phyloP scores from a whole-genome alignment of 495 filamentous ascomycete genomes.

The Trichoderma asperelloides region DNA sequence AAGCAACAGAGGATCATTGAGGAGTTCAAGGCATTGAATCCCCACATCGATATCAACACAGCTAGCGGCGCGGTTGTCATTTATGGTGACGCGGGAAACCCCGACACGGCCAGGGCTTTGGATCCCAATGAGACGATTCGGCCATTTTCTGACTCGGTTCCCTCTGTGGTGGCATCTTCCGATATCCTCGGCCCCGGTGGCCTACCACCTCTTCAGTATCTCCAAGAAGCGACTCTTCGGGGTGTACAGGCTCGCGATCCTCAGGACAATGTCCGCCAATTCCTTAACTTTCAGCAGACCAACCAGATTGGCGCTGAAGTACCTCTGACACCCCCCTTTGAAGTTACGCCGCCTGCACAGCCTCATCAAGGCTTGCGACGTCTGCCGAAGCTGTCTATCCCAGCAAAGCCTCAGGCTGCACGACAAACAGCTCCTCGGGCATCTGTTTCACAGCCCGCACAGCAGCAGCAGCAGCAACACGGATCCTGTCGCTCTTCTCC shows the following conservation, averaged over 20 bases:
- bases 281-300: constrained; percentile 69
- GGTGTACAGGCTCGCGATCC: constrained; percentile 64
- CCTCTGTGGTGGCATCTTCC: constrained; percentile 83
- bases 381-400: constrained; percentile 53
- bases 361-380: constrained; percentile 42
- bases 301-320: constrained; percentile 40
- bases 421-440: constrained; percentile 14
- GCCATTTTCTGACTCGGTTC: constrained; percentile 38
- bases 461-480: constrained; percentile 23
- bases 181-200: constrained; percentile 68
- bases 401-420: constrained; percentile 17
- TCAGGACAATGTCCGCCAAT: constrained; percentile 84
- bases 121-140: constrained; percentile 18
- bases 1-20: constrained; percentile 63
- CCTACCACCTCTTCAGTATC: constrained; percentile 49
- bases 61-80: constrained; percentile 55
- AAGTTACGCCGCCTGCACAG: constrained; percentile 32
- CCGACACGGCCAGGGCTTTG: constrained; percentile 47
- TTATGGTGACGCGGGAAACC: constrained; percentile 63
- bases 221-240: constrained; percentile 63
- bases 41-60: constrained; percentile 44
- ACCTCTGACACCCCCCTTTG: constrained; percentile 46
- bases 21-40: constrained; percentile 59
- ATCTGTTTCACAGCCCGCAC: constrained; percentile 18
- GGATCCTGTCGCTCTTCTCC: constrained; percentile 18